A percentile compares a stretch with the other conserved stretches of the same genome.
Evolutionary conservation across 192 early-diverging fungal genomes (phyloP).

Genomic region (Rhizophlyctis rosea): DNA sequence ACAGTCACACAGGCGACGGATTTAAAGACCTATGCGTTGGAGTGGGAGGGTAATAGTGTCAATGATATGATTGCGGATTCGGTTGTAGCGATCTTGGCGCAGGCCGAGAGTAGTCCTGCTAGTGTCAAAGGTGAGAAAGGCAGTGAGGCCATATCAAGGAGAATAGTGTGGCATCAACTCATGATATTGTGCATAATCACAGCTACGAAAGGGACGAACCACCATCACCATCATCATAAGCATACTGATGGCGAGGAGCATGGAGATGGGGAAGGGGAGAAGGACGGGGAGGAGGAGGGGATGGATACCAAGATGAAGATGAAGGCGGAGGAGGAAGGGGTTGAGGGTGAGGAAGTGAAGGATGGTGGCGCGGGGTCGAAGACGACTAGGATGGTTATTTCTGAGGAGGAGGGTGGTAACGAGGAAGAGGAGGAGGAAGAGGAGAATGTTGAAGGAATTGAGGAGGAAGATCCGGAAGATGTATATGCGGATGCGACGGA

Average conservation of each 20-base stretch:
- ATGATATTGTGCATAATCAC: no score
- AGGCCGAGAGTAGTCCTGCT: conserved; percentile 83
- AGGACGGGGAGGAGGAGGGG: no score
- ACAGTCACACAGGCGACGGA: conserved; percentile 61
- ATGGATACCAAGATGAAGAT: not conserved
- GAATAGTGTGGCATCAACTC: no score
- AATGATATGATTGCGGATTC: conserved; percentile 98
- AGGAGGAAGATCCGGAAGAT: no score
- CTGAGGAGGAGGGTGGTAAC: not conserved
- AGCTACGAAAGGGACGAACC: no score
- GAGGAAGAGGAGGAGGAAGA: not conserved
- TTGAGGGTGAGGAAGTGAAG: not conserved
- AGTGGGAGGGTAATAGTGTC: conserved; percentile 88
- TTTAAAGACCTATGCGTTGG: conserved; percentile 67
- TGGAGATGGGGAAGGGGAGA: no score
- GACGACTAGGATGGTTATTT: not conserved
- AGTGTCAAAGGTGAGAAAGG: conserved; percentile 82
- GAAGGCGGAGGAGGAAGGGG: not conserved
- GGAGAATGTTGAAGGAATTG: not conserved
- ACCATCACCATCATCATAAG: no score
- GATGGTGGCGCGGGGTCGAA: no score
- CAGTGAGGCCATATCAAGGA: no score
- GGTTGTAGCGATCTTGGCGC: conserved; percentile 77
- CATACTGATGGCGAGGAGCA: no score
- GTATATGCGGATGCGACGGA: no score